Evolutionary conservation across 257 asterid species (phyloP), one percentile per base, ranked within the genome.

Genomic region (Misopates orontium): DNA sequence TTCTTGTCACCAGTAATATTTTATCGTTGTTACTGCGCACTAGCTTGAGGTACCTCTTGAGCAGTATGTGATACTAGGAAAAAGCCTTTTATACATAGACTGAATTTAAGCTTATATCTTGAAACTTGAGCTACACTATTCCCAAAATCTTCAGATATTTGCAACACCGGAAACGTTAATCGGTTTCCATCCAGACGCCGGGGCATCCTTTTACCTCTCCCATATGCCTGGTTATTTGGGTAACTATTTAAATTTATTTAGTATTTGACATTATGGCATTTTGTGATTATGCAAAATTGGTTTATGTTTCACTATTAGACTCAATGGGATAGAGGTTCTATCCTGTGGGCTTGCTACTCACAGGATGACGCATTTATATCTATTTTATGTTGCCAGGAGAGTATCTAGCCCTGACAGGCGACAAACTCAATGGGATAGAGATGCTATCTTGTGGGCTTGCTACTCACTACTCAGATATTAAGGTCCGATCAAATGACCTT

Each of bases 111-210:
- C 28, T 62, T 8, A 25, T 47, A 14, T 40, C 47, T 52, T 60
- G 41, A 44, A 65, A 68, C 14, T 58, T 71, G 40, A 54, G 55
- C 62, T 41, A 42, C 49, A 17, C 39, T 41, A 51, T n/a, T 54
- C 49, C 49, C 57, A 25, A 68, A 60, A 56, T 48, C 53, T 78
- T 74, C 82, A 94, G 97, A 87, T 90, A 57, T 90, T 94, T 82
- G 88, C 96, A 69, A 94, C 96, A 1, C 96, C 97, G 3, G 99
- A 94, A 79, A 88, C 93, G 31, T 75, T 78, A 78, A 94, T 94
- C 69, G 99, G 99, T 59, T 94, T 84, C 85, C 97, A 94, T 79
- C 97, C 99, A 23, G 99, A 94, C 72, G 99, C 97, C 3, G 97
- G 91, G 51, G 99, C 99, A 59, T 94, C 99, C 66, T 94, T 94